Base-by-base conservation (phyloP, 2,329 filamentous ascomycete species). In the Apiospora phragmitis region DNA sequence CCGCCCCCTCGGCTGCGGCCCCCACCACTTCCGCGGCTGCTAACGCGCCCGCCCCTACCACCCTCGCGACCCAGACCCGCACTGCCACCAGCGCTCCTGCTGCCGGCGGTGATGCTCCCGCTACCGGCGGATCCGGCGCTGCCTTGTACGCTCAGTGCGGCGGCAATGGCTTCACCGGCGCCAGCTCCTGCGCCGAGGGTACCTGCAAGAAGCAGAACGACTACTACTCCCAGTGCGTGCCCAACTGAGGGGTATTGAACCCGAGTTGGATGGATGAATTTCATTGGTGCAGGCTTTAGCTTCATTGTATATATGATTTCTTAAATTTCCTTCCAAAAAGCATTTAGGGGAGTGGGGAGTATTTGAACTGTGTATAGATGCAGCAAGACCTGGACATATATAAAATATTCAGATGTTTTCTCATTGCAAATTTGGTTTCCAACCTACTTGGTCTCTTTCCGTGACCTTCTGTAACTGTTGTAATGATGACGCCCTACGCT, bases 71-170 rank as follows among this genome's bases (percentile, higher is more conserved):
- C 55, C 55, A 45, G 29, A 70, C 71, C 59, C 45, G 65, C 42
- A 49, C 38, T 32, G 42, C 41, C 14, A 66, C 70, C 45, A 51
- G 68, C 51, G 11, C 71, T 21, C 66, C 47, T 18, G 68, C 70
- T 35, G 35, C 35, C 42, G 32, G 26, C 18, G 68, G 68, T 35
- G 65, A 65, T 43, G 24, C 69, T 11, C 51, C 71, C 29, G 45
- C 69, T 8, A 32, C 69, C 11, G 42, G 59, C 38, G 29, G 24
- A 8, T 47, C 35, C 62, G 65, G 38, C 18, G 70, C 69, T 51
- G 65, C 68, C 21, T 55, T 72, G 32, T 72, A 72, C 69, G 71
- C 38, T 14, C 71, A 72, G 67, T 72, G 71, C 42, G 71, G 71
- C 32, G 71, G 71, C 35, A 62, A 38, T 21, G 62, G 49, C 35